phyloP scores from a whole-genome alignment of 208 protist species.

The Wallacemonas sp. region DNA sequence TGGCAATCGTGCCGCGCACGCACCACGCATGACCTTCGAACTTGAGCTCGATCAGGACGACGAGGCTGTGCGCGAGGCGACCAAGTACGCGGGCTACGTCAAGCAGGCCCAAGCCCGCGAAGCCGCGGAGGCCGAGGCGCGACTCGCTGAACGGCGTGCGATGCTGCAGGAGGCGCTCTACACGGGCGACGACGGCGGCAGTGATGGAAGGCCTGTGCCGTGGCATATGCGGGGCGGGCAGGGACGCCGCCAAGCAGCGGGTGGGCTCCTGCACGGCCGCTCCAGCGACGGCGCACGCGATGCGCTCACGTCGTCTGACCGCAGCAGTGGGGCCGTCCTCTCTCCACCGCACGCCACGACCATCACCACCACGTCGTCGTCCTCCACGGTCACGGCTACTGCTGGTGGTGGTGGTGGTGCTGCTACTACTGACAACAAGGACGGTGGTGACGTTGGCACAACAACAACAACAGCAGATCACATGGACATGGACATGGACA shows the following conservation, averaged over 20 bases:
- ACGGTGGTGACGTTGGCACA: too few species aligned
- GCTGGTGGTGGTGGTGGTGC: too few species aligned
- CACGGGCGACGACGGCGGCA: background rate
- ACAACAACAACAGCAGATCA: background rate
- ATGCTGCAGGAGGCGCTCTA: background rate
- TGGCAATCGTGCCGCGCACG: too few species aligned
- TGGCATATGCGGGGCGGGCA: background rate
- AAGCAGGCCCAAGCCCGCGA: constrained; percentile 26
- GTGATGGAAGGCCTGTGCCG: background rate
- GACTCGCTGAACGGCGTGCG: background rate
- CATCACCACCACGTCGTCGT: too few species aligned
- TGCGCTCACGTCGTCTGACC: too few species aligned
- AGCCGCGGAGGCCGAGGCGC: background rate
- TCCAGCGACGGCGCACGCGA: too few species aligned
- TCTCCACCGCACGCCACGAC: too few species aligned
- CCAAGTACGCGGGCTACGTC: constrained; percentile 40
- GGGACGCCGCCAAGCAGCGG: background rate
- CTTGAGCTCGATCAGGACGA: constrained; percentile 59
- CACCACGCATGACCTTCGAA: constrained; percentile 16
- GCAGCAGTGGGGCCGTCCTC: too few species aligned
- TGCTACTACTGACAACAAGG: too few species aligned
- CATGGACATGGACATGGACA: background rate
- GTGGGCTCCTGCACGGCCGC: too few species aligned
- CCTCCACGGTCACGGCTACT: too few species aligned
- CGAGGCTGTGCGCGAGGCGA: constrained; percentile 70